Percentiles rank a stretch among this genome's conserved stretches.
Evolutionary conservation across 352 stramenopile genomes (phyloP).

Genomic region (Pythium plurisporium): DNA sequence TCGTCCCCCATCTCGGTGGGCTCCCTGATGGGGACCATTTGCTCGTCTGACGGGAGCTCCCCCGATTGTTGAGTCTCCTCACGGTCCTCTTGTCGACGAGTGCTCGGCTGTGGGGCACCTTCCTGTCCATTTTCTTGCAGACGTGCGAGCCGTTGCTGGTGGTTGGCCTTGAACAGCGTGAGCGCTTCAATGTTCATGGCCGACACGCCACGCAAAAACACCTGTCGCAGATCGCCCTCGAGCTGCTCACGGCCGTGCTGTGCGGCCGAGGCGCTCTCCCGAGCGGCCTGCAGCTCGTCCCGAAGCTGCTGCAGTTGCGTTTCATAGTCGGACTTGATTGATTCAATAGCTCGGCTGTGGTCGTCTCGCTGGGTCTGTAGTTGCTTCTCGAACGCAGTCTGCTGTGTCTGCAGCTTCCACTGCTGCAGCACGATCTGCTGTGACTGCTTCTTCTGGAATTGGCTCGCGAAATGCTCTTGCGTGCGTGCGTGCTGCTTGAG

Average conservation of each 20-base stretch:
- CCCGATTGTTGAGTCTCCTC: conserved; percentile 11
- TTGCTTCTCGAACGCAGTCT: conserved; percentile 7
- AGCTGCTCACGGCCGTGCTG: conserved; percentile 42
- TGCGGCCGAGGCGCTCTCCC: conserved; percentile 27
- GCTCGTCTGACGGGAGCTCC: conserved; percentile 16
- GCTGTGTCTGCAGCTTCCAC: conserved; percentile 14
- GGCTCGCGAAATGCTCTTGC: conserved; percentile 9
- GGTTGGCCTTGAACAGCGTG: conserved; percentile 51
- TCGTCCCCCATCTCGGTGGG: background rate
- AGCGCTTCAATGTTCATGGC: conserved; percentile 77
- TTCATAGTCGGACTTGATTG: background rate
- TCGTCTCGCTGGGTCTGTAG: background rate
- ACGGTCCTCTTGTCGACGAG: background rate
- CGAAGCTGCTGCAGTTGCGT: conserved; percentile 26
- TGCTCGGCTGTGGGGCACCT: background rate
- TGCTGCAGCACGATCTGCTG: conserved; percentile 14
- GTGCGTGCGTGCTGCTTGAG: conserved; percentile 4
- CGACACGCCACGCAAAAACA: conserved; percentile 68
- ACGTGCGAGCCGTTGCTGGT: conserved; percentile 21
- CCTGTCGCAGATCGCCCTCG: conserved; percentile 57
- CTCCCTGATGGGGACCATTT: conserved; percentile 14
- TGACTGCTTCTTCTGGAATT: conserved; percentile 7
- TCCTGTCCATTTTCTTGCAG: background rate
- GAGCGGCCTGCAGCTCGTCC: conserved; percentile 35
- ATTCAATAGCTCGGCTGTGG: background rate